A percentile compares a stretch with the other conserved stretches of the same genome.
Conservation (phyloP, 139 green algal species). For the Desmodesmus armatus region DNA sequence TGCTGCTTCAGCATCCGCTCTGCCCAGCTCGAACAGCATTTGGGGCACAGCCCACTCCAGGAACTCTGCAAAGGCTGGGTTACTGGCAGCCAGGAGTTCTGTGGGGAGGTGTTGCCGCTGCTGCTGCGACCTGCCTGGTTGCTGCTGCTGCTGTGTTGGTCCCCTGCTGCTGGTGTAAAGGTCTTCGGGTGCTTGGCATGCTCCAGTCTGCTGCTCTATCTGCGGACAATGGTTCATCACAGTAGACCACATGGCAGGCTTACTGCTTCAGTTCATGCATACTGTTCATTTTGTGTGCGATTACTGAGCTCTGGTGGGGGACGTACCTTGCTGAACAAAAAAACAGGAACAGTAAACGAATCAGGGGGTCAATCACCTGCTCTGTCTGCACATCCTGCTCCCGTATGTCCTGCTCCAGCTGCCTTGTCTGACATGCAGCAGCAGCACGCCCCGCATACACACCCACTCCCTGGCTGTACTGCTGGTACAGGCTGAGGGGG, state of each 20-base stretch:
- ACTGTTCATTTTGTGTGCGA: too few relatives aligned
- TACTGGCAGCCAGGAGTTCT: neutral
- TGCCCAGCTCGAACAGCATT: conserved; percentile 57
- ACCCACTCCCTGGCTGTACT: conserved; percentile 51
- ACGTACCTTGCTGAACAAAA: too few relatives aligned
- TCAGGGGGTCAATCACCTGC: conserved; percentile 46
- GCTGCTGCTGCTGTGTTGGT: conserved; percentile 10
- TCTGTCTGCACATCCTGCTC: conserved; percentile 69
- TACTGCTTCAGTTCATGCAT: neutral
- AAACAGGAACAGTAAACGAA: too few relatives aligned
- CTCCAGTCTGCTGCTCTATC: conserved; percentile 7
- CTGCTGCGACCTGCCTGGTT: neutral
- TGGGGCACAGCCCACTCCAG: conserved; percentile 59
- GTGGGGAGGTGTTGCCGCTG: too few relatives aligned
- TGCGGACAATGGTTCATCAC: neutral
- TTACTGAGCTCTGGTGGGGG: too few relatives aligned
- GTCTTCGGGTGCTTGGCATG: conserved; percentile 48
- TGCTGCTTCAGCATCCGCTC: conserved; percentile 38
- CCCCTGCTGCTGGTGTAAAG: neutral
- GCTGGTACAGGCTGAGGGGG: conserved; percentile 47
- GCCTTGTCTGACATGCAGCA: conserved; percentile 50
- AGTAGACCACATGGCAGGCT: neutral
- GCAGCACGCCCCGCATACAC: conserved; percentile 45
- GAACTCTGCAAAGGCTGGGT: conserved; percentile 42
- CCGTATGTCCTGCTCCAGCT: conserved; percentile 58